Conservation (phyloP, 164 flowering plant genomes). For the Chimonanthus salicifolius region DNA sequence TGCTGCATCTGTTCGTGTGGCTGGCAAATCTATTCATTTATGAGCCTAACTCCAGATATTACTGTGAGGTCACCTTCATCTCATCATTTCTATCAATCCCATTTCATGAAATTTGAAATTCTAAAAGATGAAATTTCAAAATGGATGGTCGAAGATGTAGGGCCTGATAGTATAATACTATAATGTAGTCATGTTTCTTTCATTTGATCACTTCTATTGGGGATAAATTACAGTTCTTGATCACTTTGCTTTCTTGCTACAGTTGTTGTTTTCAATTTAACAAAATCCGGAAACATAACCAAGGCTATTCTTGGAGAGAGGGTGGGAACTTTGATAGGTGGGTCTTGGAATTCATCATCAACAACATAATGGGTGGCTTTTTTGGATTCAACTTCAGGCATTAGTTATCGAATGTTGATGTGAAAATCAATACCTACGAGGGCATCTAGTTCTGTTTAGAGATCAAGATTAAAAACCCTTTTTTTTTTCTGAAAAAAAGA, state of each 20-base stretch:
- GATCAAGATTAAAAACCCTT: neutral
- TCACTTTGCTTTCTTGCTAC: slow-evolving; percentile 22
- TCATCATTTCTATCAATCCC: neutral
- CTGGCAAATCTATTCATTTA: neutral
- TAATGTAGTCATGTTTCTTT: too few relatives aligned
- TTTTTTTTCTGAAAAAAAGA: too few relatives aligned
- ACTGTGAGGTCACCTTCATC: neutral
- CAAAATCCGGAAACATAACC: slow-evolving; percentile 75
- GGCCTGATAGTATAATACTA: too few relatives aligned
- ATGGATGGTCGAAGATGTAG: too few relatives aligned
- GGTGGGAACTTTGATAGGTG: slow-evolving; percentile 95
- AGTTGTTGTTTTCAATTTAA: slow-evolving; percentile 93
- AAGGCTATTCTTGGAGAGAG: slow-evolving; percentile 82
- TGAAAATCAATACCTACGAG: neutral
- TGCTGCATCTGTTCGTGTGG: neutral
- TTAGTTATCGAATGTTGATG: neutral
- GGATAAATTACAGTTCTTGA: neutral
- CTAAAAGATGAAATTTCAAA: too few relatives aligned
- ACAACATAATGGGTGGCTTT: slow-evolving; percentile 17
- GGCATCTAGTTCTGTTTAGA: neutral
- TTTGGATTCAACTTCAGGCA: neutral
- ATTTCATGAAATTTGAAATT: too few relatives aligned
- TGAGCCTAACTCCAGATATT: neutral
- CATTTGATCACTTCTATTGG: too few relatives aligned
- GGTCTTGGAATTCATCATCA: slow-evolving; percentile 34